Evolutionary conservation across 1,139 yeast genomes (phyloP).

Genomic region (Lodderomyces pseudojiufengensis): DNA sequence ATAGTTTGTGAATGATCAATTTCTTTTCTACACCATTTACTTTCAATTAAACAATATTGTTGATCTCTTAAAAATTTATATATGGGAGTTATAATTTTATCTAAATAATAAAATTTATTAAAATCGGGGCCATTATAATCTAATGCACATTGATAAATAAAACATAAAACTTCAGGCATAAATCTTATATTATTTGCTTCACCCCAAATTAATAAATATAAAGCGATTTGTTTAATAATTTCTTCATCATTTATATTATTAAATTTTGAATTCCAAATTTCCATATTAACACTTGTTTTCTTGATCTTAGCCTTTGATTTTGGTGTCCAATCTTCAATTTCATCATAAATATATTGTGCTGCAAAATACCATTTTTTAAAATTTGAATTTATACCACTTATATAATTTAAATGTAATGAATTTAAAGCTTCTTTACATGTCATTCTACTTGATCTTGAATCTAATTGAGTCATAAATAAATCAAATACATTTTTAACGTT

Average conservation of each 20-base stretch:
- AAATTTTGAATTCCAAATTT: constrained; percentile 18
- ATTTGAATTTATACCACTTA: constrained; percentile 40
- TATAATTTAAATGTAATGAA: constrained; percentile 39
- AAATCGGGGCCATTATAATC: constrained; percentile 18
- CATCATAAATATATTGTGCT: constrained; percentile 18
- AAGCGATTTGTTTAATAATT: constrained; percentile 27
- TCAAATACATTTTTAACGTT: constrained; percentile 36
- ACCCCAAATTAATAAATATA: constrained; percentile 42
- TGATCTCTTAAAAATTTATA: constrained; percentile 42
- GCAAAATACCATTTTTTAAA: constrained; percentile 42
- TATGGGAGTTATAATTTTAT: constrained; percentile 43
- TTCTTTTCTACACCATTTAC: constrained; percentile 44
- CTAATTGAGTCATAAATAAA: constrained; percentile 36
- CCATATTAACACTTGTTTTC: constrained; percentile 9
- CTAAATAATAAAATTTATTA: constrained; percentile 25
- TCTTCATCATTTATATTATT: constrained; percentile 25
- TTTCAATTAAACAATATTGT: constrained; percentile 36
- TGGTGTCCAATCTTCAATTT: constrained; percentile 9
- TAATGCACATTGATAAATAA: constrained; percentile 30
- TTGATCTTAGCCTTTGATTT: constrained; percentile 2
- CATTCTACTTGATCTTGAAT: constrained; percentile 40
- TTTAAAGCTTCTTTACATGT: constrained; percentile 30
- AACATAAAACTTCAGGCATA: constrained; percentile 43
- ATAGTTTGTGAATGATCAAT: constrained; percentile 68
- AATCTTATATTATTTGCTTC: constrained; percentile 42